Percentiles rank a stretch among this genome's conserved stretches.
Conservation (phyloP, 2,329 filamentous ascomycete genomes). For the Drechslerella stenobrocha region DNA sequence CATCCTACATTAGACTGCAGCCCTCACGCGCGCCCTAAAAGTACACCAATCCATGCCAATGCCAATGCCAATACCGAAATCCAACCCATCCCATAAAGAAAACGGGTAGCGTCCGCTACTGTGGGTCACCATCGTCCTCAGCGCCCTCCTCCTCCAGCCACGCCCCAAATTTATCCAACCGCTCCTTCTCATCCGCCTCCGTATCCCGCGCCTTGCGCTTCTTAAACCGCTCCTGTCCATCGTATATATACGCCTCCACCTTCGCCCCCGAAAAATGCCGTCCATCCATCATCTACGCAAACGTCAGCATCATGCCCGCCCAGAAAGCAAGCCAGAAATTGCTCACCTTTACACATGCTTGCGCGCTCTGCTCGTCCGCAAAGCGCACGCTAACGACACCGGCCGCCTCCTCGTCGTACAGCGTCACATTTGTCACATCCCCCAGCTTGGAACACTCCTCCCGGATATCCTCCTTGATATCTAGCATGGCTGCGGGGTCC, state of each 20-base stretch:
- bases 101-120: too few relatives aligned
- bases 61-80: background rate
- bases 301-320: slow-evolving; percentile 4
- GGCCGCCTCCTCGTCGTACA: slow-evolving; percentile 83
- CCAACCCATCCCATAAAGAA: too few relatives aligned
- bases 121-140: slow-evolving; percentile 3
- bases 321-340: background rate
- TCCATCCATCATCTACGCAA: slow-evolving; percentile 69
- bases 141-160: slow-evolving; percentile 52
- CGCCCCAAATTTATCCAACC: slow-evolving; percentile 53
- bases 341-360: slow-evolving; percentile 65
- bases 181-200: slow-evolving; percentile 57
- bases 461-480: slow-evolving; percentile 92
- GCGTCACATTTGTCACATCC: slow-evolving; percentile 82
- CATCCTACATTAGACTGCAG: background rate
- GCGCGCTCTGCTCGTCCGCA: slow-evolving; percentile 69
- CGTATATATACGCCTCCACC: slow-evolving; percentile 71
- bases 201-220: slow-evolving; percentile 61
- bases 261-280: slow-evolving; percentile 74
- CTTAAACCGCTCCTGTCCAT: slow-evolving; percentile 72
- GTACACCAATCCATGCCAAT: background rate
- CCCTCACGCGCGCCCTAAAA: background rate
- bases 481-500: slow-evolving; percentile 77
- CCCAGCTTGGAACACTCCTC: slow-evolving; percentile 88
- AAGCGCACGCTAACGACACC: slow-evolving; percentile 88